Evolutionary conservation across 129 eudicot genomes (phyloP), one percentile per base, ranked within the genome.

Genomic region (Flaveria sonorensis): DNA sequence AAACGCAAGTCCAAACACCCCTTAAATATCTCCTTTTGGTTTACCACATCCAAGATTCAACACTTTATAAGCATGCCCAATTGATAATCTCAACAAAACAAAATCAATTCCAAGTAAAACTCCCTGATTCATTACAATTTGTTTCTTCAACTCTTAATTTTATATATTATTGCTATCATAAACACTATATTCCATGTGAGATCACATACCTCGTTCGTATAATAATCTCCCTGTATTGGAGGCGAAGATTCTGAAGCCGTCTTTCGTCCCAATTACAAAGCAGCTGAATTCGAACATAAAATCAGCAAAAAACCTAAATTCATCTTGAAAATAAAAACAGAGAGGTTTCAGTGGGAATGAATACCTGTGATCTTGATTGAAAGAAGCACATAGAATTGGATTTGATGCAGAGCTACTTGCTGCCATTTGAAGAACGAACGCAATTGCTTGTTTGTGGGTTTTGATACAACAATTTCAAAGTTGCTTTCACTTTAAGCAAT

Each of bases 291-390:
- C 60, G 18, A 2, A 61, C 73, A 71, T 2, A 74, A 57, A 65
- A 59, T 63, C 14, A 73, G 24, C 10, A 57, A 73, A 48, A 52
- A 46, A 18, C 50, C 71, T 14, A 59, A 68, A 67, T 52, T 26
- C 4, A 73, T 26, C 19, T n/a, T 43, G 5, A 60, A 30, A 30
- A 2, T n/a, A n/a, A 60, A 6, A 78, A 9, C 18, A 10, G 5
- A 47, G 10, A 7, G 63, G 32, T 12, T 19, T 14, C 10, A 19
- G 52, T 68, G 24, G 15, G 48, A 26, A 53, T 30, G 1, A 46
- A 16, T 66, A 93, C 98, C 96, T 90, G 89, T 89, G 77, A 72
- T 93, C 98, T 87, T 93, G 98, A 81, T 93, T 93, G 78, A 93
- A 93, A 57, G 98, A 90, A 84, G 97, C 97, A 61, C 98, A 88